Base-by-base conservation (phyloP, 106 monocot genomes). In the Vanilla planifolia region DNA sequence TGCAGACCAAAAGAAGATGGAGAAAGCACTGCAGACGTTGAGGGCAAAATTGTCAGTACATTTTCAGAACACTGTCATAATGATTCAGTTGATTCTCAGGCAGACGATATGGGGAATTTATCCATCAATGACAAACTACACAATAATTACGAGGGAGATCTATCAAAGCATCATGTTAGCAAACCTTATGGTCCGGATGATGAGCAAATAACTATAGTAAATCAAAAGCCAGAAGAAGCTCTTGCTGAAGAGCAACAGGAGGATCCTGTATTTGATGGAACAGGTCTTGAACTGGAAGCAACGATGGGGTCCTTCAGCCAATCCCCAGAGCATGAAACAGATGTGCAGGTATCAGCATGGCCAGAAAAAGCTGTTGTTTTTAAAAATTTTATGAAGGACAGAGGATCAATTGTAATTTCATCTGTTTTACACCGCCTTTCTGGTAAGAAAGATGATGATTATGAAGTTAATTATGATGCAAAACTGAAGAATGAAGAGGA, bases 381-480 rank as follows among this genome's bases (percentile, higher is more conserved):
- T 16, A 86, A 75, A 53, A 89, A 86, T 25, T 80, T 89, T 62
- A 89, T 94, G 5, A 94, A 80, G 66, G 89, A 78, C 60, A 94
- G 76, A 51, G 73, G 89, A 60, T 67, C 73, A 47, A 67, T 83
- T 66, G 85, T 80, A 41, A 83, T 94, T 68, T 83, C 94, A 27
- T 86, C 34, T 58, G 63, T 94, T 68, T 41, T 94, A 59, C 79
- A 89, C 26, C 93, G 85, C 16, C 77, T 94, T 64, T 94, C 94
- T 45, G 82, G 89, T 15, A 80, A 67, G 74, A 86, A 79, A 40
- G 86, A 89, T 30, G 84, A 88, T 1, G 65, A 67, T 53, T 55
- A 55, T 32, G 30, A 16, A 30, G 77, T 61, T 30, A n/a, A 62
- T 55, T 44, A 61, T 55, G 69, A 65, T 27, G 71, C 28, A 20